A percentile compares a stretch with the other conserved stretches of the same genome.
These are phyloP conservation scores for Eucalyptus erythrocorys DNA, from an alignment of 345 rosid genomes.

Conservation along the genomic window DNA sequence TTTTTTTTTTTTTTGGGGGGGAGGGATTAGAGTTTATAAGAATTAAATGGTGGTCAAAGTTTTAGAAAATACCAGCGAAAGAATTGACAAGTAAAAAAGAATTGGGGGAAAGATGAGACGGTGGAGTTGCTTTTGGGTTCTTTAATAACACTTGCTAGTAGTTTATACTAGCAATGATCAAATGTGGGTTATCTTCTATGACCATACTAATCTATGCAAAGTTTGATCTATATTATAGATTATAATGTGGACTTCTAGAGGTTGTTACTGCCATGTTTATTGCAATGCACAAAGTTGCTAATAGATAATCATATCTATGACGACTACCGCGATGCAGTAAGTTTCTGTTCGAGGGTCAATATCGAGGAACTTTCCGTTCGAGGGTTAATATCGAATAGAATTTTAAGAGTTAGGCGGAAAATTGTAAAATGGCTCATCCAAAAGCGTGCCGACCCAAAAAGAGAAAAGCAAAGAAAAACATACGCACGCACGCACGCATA, in stretches of 20 bases:
- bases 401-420: not conserved
- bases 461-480: not conserved
- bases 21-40: not conserved
- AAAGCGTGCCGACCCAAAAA: not conserved
- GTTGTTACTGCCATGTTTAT: not conserved
- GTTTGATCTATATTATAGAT: not conserved
- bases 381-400: not conserved
- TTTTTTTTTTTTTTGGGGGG: accelerated
- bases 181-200: not conserved
- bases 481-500: not conserved
- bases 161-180: not conserved
- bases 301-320: not conserved
- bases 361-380: no score
- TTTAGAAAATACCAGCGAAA: not conserved
- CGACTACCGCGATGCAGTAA: not conserved
- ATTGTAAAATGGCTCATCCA: not conserved
- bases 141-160: not conserved
- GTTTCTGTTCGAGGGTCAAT: not conserved
- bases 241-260: not conserved
- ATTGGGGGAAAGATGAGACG: not conserved
- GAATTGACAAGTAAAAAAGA: not conserved
- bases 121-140: not conserved
- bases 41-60: not conserved
- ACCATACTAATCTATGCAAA: not conserved
- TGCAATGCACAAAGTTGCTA: not conserved